Evolutionary conservation across 139 green algal species (phyloP).

Genomic region (Chlorella sorokiniana): DNA sequence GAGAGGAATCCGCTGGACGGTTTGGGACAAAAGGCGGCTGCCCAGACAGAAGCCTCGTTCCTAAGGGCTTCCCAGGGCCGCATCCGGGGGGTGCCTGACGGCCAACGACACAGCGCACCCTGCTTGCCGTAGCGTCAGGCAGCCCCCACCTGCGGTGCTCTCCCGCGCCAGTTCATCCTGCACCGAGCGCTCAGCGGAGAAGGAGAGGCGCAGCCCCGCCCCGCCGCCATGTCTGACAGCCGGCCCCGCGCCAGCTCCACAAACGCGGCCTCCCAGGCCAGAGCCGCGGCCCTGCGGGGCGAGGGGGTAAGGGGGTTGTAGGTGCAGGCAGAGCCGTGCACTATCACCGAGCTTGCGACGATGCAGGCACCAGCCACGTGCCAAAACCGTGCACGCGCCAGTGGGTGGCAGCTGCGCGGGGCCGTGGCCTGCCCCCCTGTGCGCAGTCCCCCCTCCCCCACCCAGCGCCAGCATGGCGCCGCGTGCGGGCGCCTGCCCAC

Average conservation of each 20-base stretch:
- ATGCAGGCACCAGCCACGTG: no score
- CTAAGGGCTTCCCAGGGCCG: no score
- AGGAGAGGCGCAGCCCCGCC: constrained; percentile 71
- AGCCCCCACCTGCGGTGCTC: constrained; percentile 32
- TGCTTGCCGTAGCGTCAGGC: no score
- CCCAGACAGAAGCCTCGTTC: no score
- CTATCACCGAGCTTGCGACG: no score
- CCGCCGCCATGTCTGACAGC: constrained; percentile 44
- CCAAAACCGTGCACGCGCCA: no score
- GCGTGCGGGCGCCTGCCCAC: not conserved
- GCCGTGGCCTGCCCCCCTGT: not conserved
- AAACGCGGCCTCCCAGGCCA: constrained; percentile 86
- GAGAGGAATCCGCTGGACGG: no score
- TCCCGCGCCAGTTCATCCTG: constrained; percentile 87
- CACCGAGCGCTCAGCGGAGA: constrained; percentile 81
- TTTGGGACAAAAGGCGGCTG: no score
- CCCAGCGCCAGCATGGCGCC: not conserved
- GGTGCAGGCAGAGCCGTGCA: no score
- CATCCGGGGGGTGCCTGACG: no score
- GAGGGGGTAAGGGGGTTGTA: not conserved
- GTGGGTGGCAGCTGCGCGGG: no score
- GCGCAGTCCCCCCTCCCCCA: not conserved
- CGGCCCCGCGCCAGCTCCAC: constrained; percentile 53
- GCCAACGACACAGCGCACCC: no score
- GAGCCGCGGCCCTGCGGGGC: constrained; percentile 46